Conservation (phyloP, 495 filamentous ascomycete species). For the Aspergillus mulundensis region DNA sequence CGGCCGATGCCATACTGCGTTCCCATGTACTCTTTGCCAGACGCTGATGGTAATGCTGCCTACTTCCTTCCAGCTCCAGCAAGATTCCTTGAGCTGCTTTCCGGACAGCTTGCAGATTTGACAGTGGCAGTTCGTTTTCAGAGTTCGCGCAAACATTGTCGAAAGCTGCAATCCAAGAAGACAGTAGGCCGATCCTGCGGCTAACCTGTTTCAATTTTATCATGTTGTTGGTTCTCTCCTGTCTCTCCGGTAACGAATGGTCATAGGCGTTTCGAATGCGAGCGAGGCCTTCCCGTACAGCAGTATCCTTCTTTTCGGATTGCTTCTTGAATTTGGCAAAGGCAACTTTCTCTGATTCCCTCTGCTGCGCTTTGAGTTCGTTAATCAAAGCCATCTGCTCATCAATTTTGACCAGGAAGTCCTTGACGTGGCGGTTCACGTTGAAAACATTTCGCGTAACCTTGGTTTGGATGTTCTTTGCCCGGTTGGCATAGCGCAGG, state of each 20-base stretch:
- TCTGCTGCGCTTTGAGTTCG: conserved; percentile 87
- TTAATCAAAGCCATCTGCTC: conserved; percentile 92
- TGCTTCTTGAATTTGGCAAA: conserved; percentile 89
- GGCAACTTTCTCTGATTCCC: conserved; percentile 79
- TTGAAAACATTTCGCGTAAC: conserved; percentile 98
- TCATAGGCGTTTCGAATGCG: conserved; percentile 83
- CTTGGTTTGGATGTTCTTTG: conserved; percentile 99
- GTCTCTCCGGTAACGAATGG: conserved; percentile 70
- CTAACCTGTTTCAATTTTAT: conserved; percentile 81
- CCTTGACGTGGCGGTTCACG: conserved; percentile 98
- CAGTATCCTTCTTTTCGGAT: conserved; percentile 71
- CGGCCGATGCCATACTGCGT: conserved; percentile 73
- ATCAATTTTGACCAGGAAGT: conserved; percentile 96
- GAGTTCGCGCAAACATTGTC: conserved; percentile 71
- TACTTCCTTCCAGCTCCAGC: conserved; percentile 79
- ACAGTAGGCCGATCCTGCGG: conserved; percentile 75
- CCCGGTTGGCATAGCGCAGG: conserved; percentile 92
- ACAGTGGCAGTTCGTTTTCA: conserved; percentile 62
- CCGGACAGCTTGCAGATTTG: conserved; percentile 68
- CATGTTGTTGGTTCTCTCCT: conserved; percentile 74
- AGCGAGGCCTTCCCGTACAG: conserved; percentile 75
- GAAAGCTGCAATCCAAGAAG: conserved; percentile 89
- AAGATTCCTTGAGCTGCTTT: conserved; percentile 85
- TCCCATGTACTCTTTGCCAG: conserved; percentile 81
- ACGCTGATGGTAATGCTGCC: conserved; percentile 84